phyloP scores from a whole-genome alignment of 2,329 filamentous ascomycete species.

The Claviceps monticola region DNA sequence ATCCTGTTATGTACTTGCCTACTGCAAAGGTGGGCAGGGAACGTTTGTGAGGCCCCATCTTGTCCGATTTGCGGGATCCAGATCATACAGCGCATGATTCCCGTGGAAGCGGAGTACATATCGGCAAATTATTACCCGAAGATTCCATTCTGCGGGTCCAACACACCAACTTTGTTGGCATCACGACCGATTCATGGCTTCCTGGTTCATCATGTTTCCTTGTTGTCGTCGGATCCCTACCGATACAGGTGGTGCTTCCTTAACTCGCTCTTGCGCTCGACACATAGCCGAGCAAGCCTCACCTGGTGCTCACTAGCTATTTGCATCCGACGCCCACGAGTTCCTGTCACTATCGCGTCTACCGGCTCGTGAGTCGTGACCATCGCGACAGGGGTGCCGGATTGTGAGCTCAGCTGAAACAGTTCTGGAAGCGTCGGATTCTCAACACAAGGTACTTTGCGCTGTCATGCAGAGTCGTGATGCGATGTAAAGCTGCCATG shows the following conservation, averaged over 20 bases:
- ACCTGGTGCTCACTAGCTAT: background rate
- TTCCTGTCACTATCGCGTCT: background rate
- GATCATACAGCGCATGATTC: background rate
- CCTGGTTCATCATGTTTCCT: too few species aligned
- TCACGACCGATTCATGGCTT: background rate
- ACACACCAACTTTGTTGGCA: background rate
- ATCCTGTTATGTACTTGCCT: too few species aligned
- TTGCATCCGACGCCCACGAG: background rate
- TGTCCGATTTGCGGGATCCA: background rate
- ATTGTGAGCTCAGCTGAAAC: background rate
- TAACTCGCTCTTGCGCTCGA: background rate
- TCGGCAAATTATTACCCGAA: background rate
- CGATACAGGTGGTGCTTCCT: background rate
- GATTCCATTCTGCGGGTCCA: slow-evolving; percentile 1
- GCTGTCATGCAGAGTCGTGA: background rate
- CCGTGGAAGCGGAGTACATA: background rate
- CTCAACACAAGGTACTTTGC: background rate
- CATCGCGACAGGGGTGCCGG: background rate
- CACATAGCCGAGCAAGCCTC: background rate
- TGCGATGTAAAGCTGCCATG: background rate
- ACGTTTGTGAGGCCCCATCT: background rate
- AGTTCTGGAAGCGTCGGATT: background rate
- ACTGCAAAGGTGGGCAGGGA: background rate
- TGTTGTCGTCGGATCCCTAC: background rate
- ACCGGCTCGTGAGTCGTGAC: background rate